A percentile compares a stretch with the other conserved stretches of the same genome.
phyloP scores from a whole-genome alignment of 139 green algal species.

The Chlorella sorokiniana region DNA sequence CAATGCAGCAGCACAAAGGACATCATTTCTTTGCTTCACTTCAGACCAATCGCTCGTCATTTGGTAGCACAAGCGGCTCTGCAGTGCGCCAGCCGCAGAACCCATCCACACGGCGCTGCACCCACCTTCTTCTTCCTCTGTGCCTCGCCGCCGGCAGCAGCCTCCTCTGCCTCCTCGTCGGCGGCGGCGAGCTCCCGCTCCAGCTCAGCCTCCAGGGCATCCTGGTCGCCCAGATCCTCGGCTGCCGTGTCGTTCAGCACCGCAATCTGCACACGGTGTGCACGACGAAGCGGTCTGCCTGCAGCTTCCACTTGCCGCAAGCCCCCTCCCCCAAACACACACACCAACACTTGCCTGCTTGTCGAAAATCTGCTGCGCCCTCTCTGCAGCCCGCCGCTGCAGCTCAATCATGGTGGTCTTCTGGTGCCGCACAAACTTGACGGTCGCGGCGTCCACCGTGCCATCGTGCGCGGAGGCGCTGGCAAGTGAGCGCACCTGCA shows the following conservation, averaged over 20 bases:
- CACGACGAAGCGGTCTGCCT: not conserved
- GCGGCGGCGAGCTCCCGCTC: conserved; percentile 30
- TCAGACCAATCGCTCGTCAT: not conserved
- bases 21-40: not conserved
- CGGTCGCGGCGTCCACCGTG: conserved; percentile 19
- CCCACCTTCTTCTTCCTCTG: conserved; percentile 32
- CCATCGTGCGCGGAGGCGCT: conserved; percentile 53
- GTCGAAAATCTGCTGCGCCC: conserved; percentile 62
- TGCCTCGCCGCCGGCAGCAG: not conserved
- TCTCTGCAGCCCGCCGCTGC: conserved; percentile 44
- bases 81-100: too few relatives aligned
- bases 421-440: conserved; percentile 57
- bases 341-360: conserved; percentile 39
- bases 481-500: conserved; percentile 60
- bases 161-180: conserved; percentile 20
- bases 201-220: conserved; percentile 44
- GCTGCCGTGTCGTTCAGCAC: conserved; percentile 55
- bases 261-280: conserved; percentile 25
- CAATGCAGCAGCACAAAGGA: not conserved
- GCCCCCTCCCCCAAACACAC: not conserved
- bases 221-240: conserved; percentile 43
- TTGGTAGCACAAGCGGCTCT: too few relatives aligned
- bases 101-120: not conserved
- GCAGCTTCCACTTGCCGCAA: not conserved
- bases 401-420: conserved; percentile 52